phyloP scores from a whole-genome alignment of 2,329 filamentous ascomycete genomes.

The Plectosphaerella cucumerina region DNA sequence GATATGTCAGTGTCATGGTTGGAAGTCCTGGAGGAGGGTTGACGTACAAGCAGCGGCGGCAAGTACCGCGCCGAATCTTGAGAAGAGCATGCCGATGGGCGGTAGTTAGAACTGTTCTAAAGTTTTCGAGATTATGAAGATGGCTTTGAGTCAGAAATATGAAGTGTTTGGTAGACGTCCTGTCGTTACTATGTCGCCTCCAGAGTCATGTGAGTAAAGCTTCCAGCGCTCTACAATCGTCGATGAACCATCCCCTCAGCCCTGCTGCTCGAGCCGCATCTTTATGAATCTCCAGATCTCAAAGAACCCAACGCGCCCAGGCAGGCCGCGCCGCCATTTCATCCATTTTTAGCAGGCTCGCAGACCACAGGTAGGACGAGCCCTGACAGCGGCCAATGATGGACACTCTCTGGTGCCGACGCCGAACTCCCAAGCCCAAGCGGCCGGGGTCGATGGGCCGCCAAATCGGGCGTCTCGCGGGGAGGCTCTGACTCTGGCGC shows the following conservation, averaged over 20 bases:
- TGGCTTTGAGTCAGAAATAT: not conserved
- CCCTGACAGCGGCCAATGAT: not conserved
- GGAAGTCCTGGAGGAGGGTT: not conserved
- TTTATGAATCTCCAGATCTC: too few species aligned
- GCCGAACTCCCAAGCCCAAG: not conserved
- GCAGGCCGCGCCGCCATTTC: too few species aligned
- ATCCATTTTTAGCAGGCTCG: not conserved
- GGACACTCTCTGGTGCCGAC: not conserved
- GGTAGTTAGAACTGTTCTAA: not conserved
- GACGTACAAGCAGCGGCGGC: conserved; percentile 10
- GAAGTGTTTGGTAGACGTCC: not conserved
- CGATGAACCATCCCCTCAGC: too few species aligned
- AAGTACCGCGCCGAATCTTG: conserved; percentile 8
- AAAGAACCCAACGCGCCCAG: too few species aligned
- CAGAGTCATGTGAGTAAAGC: too few species aligned
- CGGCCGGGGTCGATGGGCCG: not conserved
- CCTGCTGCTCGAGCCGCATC: too few species aligned
- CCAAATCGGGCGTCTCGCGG: not conserved
- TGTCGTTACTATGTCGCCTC: too few species aligned
- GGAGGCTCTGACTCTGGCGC: not conserved
- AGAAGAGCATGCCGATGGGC: conserved; percentile 9
- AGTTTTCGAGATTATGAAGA: not conserved
- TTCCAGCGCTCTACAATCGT: too few species aligned
- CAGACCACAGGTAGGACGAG: not conserved
- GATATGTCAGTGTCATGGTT: conserved; percentile 2